Percentiles rank a stretch among this genome's conserved stretches.
Evolutionary conservation across 441 rosid genomes (phyloP).

Genomic region (Syzygium malaccense): DNA sequence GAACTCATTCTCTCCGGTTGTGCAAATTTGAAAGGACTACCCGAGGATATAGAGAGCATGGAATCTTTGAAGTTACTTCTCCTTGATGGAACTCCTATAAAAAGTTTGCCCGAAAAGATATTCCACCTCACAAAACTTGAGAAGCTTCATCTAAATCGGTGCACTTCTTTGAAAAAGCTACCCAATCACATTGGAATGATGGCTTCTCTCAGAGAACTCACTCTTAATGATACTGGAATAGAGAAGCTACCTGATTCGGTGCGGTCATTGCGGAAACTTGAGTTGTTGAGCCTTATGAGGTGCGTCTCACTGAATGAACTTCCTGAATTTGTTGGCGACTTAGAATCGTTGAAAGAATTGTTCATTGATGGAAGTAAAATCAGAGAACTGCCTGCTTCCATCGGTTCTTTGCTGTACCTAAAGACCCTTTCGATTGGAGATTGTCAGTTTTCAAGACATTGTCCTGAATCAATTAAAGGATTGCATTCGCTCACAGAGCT

Average conservation of each 20-base stretch:
- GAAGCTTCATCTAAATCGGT: too few species aligned
- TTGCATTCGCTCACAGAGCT: too few species aligned
- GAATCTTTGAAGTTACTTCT: conserved; percentile 39
- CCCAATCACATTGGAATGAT: conserved; percentile 9
- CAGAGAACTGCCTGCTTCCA: too few species aligned
- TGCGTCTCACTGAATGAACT: conserved; percentile 29
- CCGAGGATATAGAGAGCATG: conserved; percentile 43
- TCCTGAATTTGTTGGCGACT: conserved; percentile 29
- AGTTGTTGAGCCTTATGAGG: conserved; percentile 27
- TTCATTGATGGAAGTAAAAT: too few species aligned
- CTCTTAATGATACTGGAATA: conserved; percentile 24
- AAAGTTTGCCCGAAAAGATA: conserved; percentile 36
- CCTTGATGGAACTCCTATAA: conserved; percentile 39
- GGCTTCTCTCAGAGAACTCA: conserved; percentile 33
- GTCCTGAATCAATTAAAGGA: too few species aligned
- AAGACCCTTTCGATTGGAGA: too few species aligned
- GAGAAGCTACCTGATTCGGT: conserved; percentile 36
- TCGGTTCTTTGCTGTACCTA: too few species aligned
- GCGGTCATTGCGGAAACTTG: conserved; percentile 33
- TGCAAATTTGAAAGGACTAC: conserved; percentile 31
- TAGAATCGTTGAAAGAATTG: conserved; percentile 5
- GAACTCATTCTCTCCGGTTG: conserved; percentile 47
- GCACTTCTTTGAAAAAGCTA: too few species aligned
- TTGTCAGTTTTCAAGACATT: too few species aligned
- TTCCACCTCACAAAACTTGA: conserved; percentile 18